These are phyloP conservation scores for Saccharum spontaneum DNA, from an alignment of 176 grass and related monocot genomes.

Conservation along the genomic window DNA sequence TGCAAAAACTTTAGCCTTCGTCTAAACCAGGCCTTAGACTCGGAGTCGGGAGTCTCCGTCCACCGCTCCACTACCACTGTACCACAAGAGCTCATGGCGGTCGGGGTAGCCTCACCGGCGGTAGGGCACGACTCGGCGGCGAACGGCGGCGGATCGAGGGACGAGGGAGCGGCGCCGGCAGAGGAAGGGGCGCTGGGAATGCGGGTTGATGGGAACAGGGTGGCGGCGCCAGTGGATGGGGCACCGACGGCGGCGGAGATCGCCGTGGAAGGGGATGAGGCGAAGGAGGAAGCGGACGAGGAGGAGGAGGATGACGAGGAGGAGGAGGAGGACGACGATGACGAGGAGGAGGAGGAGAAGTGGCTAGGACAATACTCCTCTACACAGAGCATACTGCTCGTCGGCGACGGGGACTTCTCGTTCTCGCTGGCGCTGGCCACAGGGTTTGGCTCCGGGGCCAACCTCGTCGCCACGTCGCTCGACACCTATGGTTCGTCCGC, in stretches of 20 bases:
- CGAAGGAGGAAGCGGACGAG: background rate
- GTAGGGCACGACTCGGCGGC: background rate
- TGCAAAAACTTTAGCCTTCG: no score
- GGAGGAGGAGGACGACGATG: background rate
- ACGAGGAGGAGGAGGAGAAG: conserved; percentile 8
- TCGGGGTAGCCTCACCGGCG: background rate
- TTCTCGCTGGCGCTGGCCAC: conserved; percentile 61
- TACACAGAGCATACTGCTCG: conserved; percentile 43
- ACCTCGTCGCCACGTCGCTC: conserved; percentile 60
- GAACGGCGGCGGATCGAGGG: background rate
- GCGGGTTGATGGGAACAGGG: background rate
- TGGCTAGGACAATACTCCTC: conserved; percentile 52
- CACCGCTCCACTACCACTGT: background rate
- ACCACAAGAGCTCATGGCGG: background rate
- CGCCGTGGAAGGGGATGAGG: background rate
- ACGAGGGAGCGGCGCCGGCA: background rate
- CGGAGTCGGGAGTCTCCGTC: background rate
- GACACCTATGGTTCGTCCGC: conserved; percentile 41
- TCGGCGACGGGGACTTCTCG: conserved; percentile 61
- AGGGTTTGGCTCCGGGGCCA: conserved; percentile 52
- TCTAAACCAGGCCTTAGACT: no score
- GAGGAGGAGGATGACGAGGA: no score
- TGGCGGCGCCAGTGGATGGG: background rate
- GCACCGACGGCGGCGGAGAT: background rate
- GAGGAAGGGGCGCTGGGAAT: background rate